Conservation (phyloP, 495 filamentous ascomycete species). For the Ascobolus immersus region DNA sequence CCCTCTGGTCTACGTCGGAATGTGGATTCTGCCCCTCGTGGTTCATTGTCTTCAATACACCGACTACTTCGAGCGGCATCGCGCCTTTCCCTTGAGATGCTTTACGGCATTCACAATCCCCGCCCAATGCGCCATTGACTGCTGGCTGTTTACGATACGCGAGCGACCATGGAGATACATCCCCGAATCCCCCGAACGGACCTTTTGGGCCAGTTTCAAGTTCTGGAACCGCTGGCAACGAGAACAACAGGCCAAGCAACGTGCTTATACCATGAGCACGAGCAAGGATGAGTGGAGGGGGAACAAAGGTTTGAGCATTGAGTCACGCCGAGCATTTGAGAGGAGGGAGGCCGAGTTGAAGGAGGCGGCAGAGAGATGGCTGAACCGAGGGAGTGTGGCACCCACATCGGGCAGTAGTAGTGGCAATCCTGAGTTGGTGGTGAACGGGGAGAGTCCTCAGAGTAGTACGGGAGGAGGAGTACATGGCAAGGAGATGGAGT, state of each 20-base stretch:
- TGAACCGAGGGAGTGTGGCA: too few species aligned
- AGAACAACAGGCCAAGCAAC: conserved; percentile 3
- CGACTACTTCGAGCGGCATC: conserved; percentile 24
- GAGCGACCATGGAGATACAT: conserved; percentile 47
- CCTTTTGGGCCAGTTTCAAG: conserved; percentile 14
- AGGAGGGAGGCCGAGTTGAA: conserved; percentile 13
- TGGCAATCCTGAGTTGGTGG: too few species aligned
- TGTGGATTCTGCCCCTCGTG: conserved; percentile 49
- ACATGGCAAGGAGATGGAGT: too few species aligned
- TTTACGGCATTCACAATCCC: conserved; percentile 30
- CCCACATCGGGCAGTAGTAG: too few species aligned
- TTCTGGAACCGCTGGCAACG: too few species aligned
- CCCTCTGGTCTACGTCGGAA: conserved; percentile 39
- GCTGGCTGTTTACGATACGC: conserved; percentile 33
- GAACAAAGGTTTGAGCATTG: conserved; percentile 13
- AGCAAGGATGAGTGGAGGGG: conserved; percentile 11
- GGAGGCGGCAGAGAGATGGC: conserved; percentile 13
- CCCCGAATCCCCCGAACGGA: conserved; percentile 19
- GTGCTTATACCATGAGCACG: neutral
- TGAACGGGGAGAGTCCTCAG: too few species aligned
- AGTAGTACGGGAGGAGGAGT: too few species aligned
- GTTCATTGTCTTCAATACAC: conserved; percentile 33
- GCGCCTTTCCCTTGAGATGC: conserved; percentile 28
- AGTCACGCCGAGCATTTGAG: conserved; percentile 15
- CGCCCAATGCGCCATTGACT: conserved; percentile 39